phyloP scores from a whole-genome alignment of 306 rosid genomes.

The Myrica gale region DNA sequence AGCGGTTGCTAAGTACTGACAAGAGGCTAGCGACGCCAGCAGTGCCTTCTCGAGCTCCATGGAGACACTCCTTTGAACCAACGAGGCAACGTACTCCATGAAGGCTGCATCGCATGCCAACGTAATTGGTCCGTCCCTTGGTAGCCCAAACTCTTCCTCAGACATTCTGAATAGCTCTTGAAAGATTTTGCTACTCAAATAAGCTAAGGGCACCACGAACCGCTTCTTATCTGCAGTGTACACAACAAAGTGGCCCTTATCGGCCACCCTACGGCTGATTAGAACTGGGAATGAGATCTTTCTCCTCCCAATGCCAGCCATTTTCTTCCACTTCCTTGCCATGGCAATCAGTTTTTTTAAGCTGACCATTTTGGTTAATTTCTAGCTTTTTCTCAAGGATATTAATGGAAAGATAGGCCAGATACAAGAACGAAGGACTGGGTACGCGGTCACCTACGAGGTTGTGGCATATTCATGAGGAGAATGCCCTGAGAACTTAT shows the following conservation, averaged over 20 bases:
- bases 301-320: slow-evolving; percentile 24
- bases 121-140: slow-evolving; percentile 32
- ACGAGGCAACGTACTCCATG: slow-evolving; percentile 27
- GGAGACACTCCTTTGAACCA: slow-evolving; percentile 9
- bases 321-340: slow-evolving; percentile 34
- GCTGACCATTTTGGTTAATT: slow-evolving; percentile 24
- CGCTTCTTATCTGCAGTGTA: slow-evolving; percentile 27
- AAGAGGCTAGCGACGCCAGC: slow-evolving; percentile 23
- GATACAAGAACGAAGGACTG: neutral
- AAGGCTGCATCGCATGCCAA: slow-evolving; percentile 33
- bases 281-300: slow-evolving; percentile 22
- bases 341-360: slow-evolving; percentile 26
- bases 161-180: slow-evolving; percentile 35
- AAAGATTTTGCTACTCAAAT: slow-evolving; percentile 25
- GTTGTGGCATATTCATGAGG: neutral
- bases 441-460: neutral
- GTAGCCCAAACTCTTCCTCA: slow-evolving; percentile 33
- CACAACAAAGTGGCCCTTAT: slow-evolving; percentile 38
- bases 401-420: neutral
- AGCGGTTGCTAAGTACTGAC: neutral
- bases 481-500: neutral
- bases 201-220: slow-evolving; percentile 32
- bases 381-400: neutral
- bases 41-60: slow-evolving; percentile 27
- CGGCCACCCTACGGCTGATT: slow-evolving; percentile 8